These are phyloP conservation scores for Pleurotus tuber-regium DNA, from an alignment of 768 basidiomycete genomes.

Conservation along the genomic window DNA sequence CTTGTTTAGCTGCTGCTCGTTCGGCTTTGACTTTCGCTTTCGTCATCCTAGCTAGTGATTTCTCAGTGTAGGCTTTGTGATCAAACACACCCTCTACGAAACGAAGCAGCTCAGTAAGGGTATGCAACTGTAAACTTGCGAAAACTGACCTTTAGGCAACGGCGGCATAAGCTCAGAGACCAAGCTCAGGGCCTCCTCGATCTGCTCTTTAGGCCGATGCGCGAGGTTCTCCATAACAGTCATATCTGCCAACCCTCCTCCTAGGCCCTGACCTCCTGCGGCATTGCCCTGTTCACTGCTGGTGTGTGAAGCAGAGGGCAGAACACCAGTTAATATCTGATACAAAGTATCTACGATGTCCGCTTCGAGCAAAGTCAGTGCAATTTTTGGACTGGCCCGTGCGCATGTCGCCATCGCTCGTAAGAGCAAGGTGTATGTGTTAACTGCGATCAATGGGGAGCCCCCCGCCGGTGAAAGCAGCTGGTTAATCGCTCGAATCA, in stretches of 20 bases:
- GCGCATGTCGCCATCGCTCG: slow-evolving; percentile 88
- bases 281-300: slow-evolving; percentile 63
- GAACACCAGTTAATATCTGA: slow-evolving; percentile 92
- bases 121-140: background rate
- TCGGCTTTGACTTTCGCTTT: slow-evolving; percentile 86
- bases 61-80: slow-evolving; percentile 86
- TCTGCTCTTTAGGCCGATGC: slow-evolving; percentile 94
- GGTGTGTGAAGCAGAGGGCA: slow-evolving; percentile 61
- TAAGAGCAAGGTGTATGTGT: slow-evolving; percentile 86
- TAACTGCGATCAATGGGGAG: slow-evolving; percentile 79
- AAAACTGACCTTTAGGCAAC: slow-evolving; percentile 73
- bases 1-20: slow-evolving; percentile 66
- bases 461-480: slow-evolving; percentile 84
- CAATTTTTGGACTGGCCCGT: slow-evolving; percentile 83
- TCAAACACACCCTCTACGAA: slow-evolving; percentile 90
- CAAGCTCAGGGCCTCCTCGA: slow-evolving; percentile 89
- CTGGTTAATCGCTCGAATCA: slow-evolving; percentile 81
- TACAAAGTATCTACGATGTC: slow-evolving; percentile 91
- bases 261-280: slow-evolving; percentile 69
- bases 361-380: slow-evolving; percentile 83
- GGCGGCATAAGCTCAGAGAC: slow-evolving; percentile 93
- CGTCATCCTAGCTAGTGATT: slow-evolving; percentile 68
- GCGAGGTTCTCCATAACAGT: slow-evolving; percentile 97
- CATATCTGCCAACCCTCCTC: slow-evolving; percentile 92
- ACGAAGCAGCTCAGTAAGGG: slow-evolving; percentile 1